These are phyloP conservation scores for Holtermannia corniformis DNA, from an alignment of 768 basidiomycete genomes.

Conservation along the genomic window DNA sequence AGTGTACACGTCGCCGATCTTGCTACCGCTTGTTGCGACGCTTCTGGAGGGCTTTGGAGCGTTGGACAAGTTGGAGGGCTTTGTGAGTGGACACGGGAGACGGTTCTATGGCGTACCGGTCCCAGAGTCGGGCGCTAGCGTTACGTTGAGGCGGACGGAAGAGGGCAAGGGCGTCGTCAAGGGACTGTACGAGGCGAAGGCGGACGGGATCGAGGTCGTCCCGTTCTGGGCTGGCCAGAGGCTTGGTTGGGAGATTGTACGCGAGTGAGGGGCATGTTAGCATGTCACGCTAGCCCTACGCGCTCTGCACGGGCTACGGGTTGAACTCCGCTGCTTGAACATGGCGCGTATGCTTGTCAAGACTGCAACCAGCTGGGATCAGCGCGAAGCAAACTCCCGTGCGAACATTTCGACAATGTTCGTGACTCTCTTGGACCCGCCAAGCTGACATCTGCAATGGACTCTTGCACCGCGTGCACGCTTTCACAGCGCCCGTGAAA, in stretches of 20 bases:
- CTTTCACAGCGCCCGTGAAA: no score
- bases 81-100: constrained; percentile 69
- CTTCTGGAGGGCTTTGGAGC: constrained; percentile 80
- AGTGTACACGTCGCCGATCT: constrained; percentile 85
- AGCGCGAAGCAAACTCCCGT: no score
- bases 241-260: constrained; percentile 57
- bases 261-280: no score
- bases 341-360: no score
- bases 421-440: no score
- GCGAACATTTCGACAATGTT: no score
- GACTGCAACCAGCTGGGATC: no score
- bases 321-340: no score
- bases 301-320: no score
- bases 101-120: constrained; percentile 55
- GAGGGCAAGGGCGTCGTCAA: constrained; percentile 22
- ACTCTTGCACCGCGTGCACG: no score
- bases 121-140: constrained; percentile 17
- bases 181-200: constrained; percentile 46
- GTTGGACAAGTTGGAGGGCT: constrained; percentile 67
- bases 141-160: constrained; percentile 30
- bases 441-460: no score
- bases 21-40: constrained; percentile 82
- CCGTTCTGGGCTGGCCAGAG: constrained; percentile 84
- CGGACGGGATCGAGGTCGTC: constrained; percentile 45
- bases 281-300: no score